Evolutionary conservation across 2,329 filamentous ascomycete genomes (phyloP).

Genomic region (Alternaria angustiovoidea): DNA sequence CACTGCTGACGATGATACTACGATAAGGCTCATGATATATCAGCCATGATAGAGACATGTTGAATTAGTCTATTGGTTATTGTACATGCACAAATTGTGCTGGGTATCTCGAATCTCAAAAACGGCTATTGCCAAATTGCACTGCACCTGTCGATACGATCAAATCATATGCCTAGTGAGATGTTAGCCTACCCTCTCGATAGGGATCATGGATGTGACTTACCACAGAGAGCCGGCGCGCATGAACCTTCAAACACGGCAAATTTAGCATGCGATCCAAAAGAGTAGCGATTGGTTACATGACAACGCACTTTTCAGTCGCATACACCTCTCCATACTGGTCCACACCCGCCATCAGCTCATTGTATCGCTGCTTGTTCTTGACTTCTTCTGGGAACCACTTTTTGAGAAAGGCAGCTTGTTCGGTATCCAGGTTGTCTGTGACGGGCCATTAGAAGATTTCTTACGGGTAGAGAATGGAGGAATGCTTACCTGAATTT

Average conservation of each 20-base stretch:
- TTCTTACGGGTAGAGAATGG: not conserved
- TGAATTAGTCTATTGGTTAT: slow-evolving; percentile 1
- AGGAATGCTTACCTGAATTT: slow-evolving; percentile 63
- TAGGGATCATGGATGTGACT: not conserved
- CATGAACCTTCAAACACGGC: slow-evolving; percentile 22
- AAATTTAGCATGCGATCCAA: not conserved
- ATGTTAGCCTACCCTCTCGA: not conserved
- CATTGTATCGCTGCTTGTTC: slow-evolving; percentile 69
- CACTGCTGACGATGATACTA: not conserved
- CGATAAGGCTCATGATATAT: not conserved
- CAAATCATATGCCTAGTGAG: not conserved
- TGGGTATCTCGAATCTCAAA: slow-evolving; percentile 5
- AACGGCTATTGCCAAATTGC: not conserved
- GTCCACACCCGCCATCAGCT: slow-evolving; percentile 76
- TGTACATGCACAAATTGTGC: not conserved
- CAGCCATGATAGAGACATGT: not conserved
- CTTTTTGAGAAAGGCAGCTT: slow-evolving; percentile 73
- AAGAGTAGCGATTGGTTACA: slow-evolving; percentile 53
- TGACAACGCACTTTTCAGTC: slow-evolving; percentile 64
- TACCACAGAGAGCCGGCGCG: slow-evolving; percentile 27
- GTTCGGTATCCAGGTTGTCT: slow-evolving; percentile 74
- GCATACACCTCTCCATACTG: slow-evolving; percentile 73
- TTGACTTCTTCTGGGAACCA: slow-evolving; percentile 81
- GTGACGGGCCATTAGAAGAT: not conserved
- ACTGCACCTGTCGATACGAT: not conserved